phyloP scores from a whole-genome alignment of 345 rosid species.

The Euphorbia tirucalli region DNA sequence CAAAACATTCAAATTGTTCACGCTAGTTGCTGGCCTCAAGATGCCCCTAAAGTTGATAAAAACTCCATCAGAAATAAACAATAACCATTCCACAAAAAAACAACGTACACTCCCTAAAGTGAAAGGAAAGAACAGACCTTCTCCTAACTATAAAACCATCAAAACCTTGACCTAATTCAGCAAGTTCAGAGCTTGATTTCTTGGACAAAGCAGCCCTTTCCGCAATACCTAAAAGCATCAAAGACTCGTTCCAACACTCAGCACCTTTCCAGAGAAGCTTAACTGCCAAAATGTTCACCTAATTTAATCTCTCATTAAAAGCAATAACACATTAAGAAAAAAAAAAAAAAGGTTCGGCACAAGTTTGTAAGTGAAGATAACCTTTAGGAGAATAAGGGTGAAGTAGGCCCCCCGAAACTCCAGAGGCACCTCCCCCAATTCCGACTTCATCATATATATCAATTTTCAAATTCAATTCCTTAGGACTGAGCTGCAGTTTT shows the following conservation, averaged over 20 bases:
- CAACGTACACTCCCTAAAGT: neutral
- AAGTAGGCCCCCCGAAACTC: conserved; percentile 90
- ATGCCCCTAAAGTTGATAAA: conserved; percentile 58
- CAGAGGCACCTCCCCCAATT: conserved; percentile 93
- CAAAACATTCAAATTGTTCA: conserved; percentile 55
- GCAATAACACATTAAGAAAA: neutral
- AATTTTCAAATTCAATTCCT: conserved; percentile 43
- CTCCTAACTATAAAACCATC: conserved; percentile 55
- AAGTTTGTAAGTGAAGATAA: conserved; percentile 1
- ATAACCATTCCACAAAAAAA: neutral
- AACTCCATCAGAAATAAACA: conserved; percentile 1
- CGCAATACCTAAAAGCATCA: conserved; percentile 59
- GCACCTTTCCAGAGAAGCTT: conserved; percentile 86
- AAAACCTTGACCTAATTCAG: conserved; percentile 26
- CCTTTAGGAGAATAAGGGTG: conserved; percentile 97
- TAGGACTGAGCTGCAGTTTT: conserved; percentile 50
- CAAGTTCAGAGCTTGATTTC: conserved; percentile 25
- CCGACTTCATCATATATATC: conserved; percentile 90
- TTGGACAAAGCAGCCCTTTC: conserved; percentile 47
- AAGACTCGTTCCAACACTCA: conserved; percentile 81
- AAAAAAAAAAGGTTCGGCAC: neutral
- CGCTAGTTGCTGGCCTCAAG: conserved; percentile 75
- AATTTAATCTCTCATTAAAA: neutral
- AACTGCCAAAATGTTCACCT: conserved; percentile 33
- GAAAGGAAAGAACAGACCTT: conserved; percentile 45